Base-by-base conservation (phyloP, 495 filamentous ascomycete genomes). In the Mycothermus thermophilus region DNA sequence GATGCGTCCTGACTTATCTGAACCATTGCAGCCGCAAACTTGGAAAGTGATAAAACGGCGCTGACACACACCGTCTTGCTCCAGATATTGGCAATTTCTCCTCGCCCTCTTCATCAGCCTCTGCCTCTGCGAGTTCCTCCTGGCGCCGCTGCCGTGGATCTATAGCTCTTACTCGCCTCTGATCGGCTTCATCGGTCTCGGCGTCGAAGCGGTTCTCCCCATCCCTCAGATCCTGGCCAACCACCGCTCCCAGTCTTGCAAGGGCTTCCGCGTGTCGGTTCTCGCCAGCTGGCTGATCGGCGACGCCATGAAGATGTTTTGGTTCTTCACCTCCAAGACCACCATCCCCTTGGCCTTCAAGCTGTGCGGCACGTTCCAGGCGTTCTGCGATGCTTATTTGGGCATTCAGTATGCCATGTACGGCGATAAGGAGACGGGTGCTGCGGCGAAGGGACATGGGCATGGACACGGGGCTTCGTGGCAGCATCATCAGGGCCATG, bases 221-320 rank as follows among this genome's bases (percentile, higher is more conserved):
- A 55, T 97, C 10, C 90, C 90, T 8, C 90, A 97, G 58, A 79
- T 95, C 15, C 27, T 93, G 17, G 63, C 78, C 14, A 97, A 96
- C 56, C 67, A 80, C 42, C 74, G 67, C 15, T 74, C 77, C 1
- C 70, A 71, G 29, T 88, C 83, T 3, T 94, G 85, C 62, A 81
- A 80, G 50, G 90, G 90, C 7, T 94, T 97, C 60, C 74, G 90
- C 3, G 27, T 93, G 5, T 86, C 78, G 8, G 85, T 97, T 5
- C 59, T 95, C 16, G 77, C 67, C 4, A 84, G 80, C 30, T 97
- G 90, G 90, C 59, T 97, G 41, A 55, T 83, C 9, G 90, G 90
- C 43, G 90, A 97, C 60, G 62, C 73, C 22, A 92, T 94, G 80
- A 97, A 97, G 67, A 81, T 93, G 74, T 78, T 78, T 29, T 97